These are phyloP conservation scores for Schrenkiella parvula DNA, from an alignment of 345 rosid genomes.

Conservation along the genomic window DNA sequence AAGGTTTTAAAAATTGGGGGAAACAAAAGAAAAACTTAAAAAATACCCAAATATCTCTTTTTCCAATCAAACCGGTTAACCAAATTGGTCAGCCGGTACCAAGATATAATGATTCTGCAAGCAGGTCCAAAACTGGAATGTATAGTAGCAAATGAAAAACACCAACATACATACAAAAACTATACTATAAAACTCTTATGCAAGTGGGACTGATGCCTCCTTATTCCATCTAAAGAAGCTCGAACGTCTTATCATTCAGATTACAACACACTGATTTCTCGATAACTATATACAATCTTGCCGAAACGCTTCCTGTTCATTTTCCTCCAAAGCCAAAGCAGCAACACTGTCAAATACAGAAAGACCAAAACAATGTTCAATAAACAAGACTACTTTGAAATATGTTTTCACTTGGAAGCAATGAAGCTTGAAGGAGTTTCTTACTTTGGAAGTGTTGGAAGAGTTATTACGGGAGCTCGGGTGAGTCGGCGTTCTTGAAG, in stretches of 20 bases:
- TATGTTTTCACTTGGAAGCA: neutral
- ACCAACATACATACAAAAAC: conserved; percentile 13
- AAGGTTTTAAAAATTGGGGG: neutral
- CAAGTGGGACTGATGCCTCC: conserved; percentile 2
- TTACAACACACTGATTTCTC: conserved; percentile 15
- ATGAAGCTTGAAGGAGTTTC: conserved; percentile 5
- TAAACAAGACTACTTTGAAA: neutral
- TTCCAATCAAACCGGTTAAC: neutral
- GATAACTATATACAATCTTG: conserved; percentile 23
- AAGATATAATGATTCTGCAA: conserved; percentile 2
- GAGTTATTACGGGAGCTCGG: conserved; percentile 12
- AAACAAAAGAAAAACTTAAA: neutral
- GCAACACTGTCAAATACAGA: conserved; percentile 26
- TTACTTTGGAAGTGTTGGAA: conserved; percentile 44
- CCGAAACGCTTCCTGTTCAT: conserved; percentile 25
- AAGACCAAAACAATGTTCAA: neutral
- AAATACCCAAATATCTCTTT: neutral
- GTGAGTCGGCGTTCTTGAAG: conserved; percentile 41
- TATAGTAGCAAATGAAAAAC: conserved; percentile 3
- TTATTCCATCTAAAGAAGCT: conserved; percentile 12
- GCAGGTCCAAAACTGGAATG: conserved; percentile 1
- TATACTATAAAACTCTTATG: conserved; percentile 11
- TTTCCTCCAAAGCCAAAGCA: conserved; percentile 54
- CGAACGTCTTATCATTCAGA: conserved; percentile 2
- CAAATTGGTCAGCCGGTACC: neutral